A percentile compares a stretch with the other conserved stretches of the same genome.
phyloP scores from a whole-genome alignment of 352 stramenopile species.

The Pythium scleroteichum region DNA sequence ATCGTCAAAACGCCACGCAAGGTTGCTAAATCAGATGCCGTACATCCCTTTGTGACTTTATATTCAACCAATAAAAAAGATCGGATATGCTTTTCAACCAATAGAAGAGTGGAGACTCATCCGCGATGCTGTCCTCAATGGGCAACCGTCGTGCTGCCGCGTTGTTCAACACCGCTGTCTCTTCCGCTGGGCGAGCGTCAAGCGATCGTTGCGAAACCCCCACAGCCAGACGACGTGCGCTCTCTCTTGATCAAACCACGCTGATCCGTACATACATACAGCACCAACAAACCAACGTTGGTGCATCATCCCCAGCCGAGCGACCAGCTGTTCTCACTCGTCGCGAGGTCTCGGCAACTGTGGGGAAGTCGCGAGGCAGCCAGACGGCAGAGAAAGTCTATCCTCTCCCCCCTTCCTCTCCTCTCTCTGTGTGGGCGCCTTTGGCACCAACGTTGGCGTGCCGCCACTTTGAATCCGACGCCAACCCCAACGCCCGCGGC shows the following conservation, averaged over 20 bases:
- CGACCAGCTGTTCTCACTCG: slow-evolving; percentile 6
- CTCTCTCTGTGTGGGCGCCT: neutral
- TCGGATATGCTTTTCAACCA: no score
- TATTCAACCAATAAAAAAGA: slow-evolving; percentile 6
- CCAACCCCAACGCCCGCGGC: neutral
- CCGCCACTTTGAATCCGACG: slow-evolving; percentile 1
- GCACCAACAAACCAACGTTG: neutral
- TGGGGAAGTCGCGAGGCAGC: slow-evolving; percentile 11
- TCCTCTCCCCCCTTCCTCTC: neutral
- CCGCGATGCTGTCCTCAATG: neutral
- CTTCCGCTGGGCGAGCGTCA: slow-evolving; percentile 5
- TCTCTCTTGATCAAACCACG: neutral
- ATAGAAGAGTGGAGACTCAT: neutral
- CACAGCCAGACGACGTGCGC: neutral
- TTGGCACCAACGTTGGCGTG: neutral
- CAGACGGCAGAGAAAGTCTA: slow-evolving; percentile 8
- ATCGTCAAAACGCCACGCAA: slow-evolving; percentile 9
- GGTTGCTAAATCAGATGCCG: slow-evolving; percentile 9
- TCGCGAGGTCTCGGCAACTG: slow-evolving; percentile 8
- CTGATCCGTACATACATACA: slow-evolving; percentile 10
- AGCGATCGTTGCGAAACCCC: slow-evolving; percentile 12
- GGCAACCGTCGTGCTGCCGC: slow-evolving; percentile 4
- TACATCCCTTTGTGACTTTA: neutral
- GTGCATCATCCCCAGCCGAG: slow-evolving; percentile 7
- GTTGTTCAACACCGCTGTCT: slow-evolving; percentile 11